Evolutionary conservation across 225 moss, liverwort and hornwort genomes (phyloP).

Genomic region (Straminergon stramineum): DNA sequence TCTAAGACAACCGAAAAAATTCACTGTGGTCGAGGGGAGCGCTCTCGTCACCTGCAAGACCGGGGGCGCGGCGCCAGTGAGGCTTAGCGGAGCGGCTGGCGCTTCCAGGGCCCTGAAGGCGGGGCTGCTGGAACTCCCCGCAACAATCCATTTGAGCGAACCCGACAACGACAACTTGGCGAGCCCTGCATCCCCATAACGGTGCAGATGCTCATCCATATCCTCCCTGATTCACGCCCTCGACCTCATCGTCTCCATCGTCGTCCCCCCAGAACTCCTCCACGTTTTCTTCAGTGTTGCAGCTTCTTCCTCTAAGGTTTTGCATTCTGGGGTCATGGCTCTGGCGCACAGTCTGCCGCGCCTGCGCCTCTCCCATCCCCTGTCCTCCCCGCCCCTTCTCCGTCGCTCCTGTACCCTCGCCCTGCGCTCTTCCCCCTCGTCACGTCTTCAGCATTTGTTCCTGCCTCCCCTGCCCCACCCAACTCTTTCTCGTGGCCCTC

Average conservation of each 20-base stretch:
- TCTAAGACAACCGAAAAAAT: too few relatives aligned
- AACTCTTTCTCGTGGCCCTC: neutral
- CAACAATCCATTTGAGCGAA: neutral
- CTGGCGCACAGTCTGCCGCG: conserved; percentile 7
- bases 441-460: neutral
- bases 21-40: too few relatives aligned
- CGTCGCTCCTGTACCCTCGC: neutral
- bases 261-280: neutral
- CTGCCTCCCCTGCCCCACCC: neutral
- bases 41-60: too few relatives aligned
- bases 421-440: neutral
- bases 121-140: neutral
- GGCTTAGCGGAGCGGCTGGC: too few relatives aligned
- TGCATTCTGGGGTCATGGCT: neutral
- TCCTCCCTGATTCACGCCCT: neutral
- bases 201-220: neutral
- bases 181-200: neutral
- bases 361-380: neutral
- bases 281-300: neutral
- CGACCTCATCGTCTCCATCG: neutral
- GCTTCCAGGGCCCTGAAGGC: neutral
- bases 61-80: too few relatives aligned
- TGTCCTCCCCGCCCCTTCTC: neutral
- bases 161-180: neutral
- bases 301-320: neutral